phyloP scores from a whole-genome alignment of 2,329 filamentous ascomycete species.

The Samsoniella hepiali region DNA sequence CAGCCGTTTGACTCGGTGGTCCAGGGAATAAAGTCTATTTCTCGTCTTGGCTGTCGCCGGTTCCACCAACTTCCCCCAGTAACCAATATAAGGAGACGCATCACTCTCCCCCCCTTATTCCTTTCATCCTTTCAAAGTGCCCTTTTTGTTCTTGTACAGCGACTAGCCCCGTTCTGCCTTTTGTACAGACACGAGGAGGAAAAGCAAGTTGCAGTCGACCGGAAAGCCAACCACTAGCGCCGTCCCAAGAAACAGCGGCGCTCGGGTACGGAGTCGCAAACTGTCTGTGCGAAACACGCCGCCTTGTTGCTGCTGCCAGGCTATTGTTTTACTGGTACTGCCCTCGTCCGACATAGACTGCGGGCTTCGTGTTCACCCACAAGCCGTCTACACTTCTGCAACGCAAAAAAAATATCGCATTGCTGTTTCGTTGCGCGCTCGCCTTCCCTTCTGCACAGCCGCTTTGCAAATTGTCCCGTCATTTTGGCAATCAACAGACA shows the following conservation, averaged over 20 bases:
- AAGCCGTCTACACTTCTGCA: neutral
- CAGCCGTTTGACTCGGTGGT: no score
- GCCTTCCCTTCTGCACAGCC: neutral
- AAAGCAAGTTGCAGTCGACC: neutral
- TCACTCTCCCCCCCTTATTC: no score
- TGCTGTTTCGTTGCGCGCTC: neutral
- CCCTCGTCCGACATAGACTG: neutral
- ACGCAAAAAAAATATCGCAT: neutral
- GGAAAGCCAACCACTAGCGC: neutral
- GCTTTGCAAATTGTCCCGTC: neutral
- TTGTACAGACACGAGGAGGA: neutral
- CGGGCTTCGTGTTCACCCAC: neutral
- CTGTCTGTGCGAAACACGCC: conserved; percentile 10
- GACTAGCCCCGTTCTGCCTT: no score
- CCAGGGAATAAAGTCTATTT: no score
- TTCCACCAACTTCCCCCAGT: no score
- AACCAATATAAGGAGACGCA: no score
- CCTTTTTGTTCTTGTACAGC: no score
- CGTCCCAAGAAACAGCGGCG: neutral
- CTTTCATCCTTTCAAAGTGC: no score
- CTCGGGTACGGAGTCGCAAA: neutral
- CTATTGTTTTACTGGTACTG: conserved; percentile 7
- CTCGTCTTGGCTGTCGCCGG: no score
- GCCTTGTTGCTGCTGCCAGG: neutral
- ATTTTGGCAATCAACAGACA: neutral